phyloP scores from a whole-genome alignment of 2,329 filamentous ascomycete genomes.

The Neurospora sp. region DNA sequence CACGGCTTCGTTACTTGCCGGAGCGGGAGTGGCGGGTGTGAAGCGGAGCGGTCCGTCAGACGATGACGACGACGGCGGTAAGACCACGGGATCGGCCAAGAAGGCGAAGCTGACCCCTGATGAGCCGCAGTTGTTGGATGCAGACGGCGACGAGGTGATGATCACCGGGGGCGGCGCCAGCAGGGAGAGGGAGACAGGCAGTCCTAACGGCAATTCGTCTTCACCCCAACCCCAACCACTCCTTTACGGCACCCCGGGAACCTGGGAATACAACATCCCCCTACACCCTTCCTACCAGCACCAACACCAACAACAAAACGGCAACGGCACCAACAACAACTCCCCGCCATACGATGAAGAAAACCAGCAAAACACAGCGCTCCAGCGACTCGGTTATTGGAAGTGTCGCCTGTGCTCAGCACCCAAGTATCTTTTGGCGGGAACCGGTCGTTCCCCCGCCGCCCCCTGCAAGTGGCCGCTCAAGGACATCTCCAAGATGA shows the following conservation, averaged over 20 bases:
- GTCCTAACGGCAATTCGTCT: neutral
- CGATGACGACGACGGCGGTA: neutral
- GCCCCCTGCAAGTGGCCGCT: slow-evolving; percentile 37
- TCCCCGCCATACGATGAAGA: neutral
- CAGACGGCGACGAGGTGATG: neutral
- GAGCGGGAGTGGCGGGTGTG: neutral
- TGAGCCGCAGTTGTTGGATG: neutral
- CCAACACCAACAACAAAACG: neutral
- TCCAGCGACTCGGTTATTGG: slow-evolving; percentile 36
- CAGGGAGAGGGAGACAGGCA: neutral
- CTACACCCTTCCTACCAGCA: neutral
- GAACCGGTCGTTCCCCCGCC: slow-evolving; percentile 29
- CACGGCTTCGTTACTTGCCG: neutral
- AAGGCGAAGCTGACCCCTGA: neutral
- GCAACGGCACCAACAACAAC: slow-evolving; percentile 1
- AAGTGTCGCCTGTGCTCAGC: slow-evolving; percentile 34
- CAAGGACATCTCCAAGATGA: slow-evolving; percentile 35
- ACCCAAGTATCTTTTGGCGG: slow-evolving; percentile 32
- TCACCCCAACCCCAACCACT: neutral
- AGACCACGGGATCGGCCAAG: neutral
- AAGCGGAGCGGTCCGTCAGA: neutral
- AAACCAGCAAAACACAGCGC: slow-evolving; percentile 13
- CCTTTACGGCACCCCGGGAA: neutral
- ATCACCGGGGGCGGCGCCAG: neutral
- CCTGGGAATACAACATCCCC: neutral